Base-by-base conservation (phyloP, 2,329 filamentous ascomycete species). In the Parasarocladium wereldwijsianum region DNA sequence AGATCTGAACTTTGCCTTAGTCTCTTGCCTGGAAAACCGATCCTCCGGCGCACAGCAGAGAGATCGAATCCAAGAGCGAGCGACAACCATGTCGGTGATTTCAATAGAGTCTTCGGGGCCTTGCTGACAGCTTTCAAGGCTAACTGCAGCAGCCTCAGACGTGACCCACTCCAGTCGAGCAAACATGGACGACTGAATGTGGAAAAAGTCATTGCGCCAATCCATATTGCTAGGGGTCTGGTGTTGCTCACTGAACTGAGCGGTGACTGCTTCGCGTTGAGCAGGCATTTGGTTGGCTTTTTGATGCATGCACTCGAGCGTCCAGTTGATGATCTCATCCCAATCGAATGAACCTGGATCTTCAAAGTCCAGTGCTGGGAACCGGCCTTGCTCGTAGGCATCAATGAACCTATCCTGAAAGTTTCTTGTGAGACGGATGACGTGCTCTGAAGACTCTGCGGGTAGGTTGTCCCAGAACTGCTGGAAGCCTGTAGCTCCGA, bases 291-390 rank as follows among this genome's bases (percentile, higher is more conserved):
- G 46, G 19, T 64, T 42, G 1, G 57, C 57, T 32, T 62, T 54
- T 17, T 58, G 50, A 1, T 53, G 53, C 15, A 60, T 51, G 4
- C 69, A 65, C 14, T 62, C 57, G 38, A 70, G 55, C 2, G 74
- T 65, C 81, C 81, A 87, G 20, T 64, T 58, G 26, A 85, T 64
- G 5, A 86, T 50, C 4, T 47, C 50, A 8, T 58, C 52, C 78
- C 81, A 85, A 43, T 86, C 75, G 35, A 82, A 83, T 2, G 64
- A 61, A 22, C 65, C 48, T 1, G 73, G 60, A 26, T 77, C 54
- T 29, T 79, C 62, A 38, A 69, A 80, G 45, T 83, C 58, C 13
- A 86, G 58, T 2, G 58, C 48, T 2, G 71, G 64, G 2, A 86
- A 39, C 36, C 76, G 62, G 7, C 65, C 64, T 2, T 58, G 60